Percentiles rank a stretch among this genome's conserved stretches.
Conservation (phyloP, 2,329 filamentous ascomycete species). For the Phaeosphaeriaceae sp. region DNA sequence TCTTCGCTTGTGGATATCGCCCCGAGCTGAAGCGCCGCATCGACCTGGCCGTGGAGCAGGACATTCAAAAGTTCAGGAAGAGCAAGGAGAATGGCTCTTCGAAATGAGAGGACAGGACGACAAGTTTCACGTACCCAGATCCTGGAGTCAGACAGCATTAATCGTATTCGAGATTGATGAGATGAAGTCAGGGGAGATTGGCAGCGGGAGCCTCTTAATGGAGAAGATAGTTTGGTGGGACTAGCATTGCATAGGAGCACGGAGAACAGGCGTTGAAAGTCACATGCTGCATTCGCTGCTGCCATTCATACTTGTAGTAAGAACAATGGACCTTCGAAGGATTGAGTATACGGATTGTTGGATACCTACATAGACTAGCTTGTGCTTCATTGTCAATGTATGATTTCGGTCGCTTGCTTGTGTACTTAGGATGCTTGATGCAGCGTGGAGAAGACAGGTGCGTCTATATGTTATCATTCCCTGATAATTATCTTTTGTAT, state of each 20-base stretch:
- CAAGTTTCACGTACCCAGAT: neutral
- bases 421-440: no score
- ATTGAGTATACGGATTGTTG: neutral
- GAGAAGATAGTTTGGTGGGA: slow-evolving; percentile 12
- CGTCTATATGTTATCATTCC: neutral
- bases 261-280: slow-evolving; percentile 24
- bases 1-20: slow-evolving; percentile 90
- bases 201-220: neutral
- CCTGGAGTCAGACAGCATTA: neutral
- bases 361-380: slow-evolving; percentile 1
- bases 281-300: neutral
- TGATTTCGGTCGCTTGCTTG: neutral
- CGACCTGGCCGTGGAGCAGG: slow-evolving; percentile 74
- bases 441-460: neutral
- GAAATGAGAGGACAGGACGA: slow-evolving; percentile 13
- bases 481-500: neutral
- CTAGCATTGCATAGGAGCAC: slow-evolving; percentile 32
- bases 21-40: slow-evolving; percentile 84
- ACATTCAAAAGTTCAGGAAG: slow-evolving; percentile 75
- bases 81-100: slow-evolving; percentile 56
- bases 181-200: neutral
- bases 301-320: neutral
- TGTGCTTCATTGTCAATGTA: neutral
- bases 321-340: neutral
- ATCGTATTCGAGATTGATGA: no score